phyloP scores from a whole-genome alignment of 257 asterid species.

The Solanum appendiculatum region DNA sequence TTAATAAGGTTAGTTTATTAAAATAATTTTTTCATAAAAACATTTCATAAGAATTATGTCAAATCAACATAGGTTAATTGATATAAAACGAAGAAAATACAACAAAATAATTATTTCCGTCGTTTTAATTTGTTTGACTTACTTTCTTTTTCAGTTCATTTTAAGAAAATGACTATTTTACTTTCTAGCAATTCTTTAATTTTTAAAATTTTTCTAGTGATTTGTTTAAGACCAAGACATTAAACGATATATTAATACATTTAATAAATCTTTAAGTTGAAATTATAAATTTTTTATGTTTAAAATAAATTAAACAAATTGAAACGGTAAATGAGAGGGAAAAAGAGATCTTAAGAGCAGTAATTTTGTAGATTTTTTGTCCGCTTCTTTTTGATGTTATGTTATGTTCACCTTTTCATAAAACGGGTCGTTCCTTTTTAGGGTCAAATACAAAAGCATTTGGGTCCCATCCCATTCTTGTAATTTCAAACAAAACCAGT shows the following conservation, averaged over 20 bases:
- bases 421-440: slow-evolving; percentile 45
- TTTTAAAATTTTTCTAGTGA: no score
- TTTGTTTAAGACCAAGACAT: no score
- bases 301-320: no score
- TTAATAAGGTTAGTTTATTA: not conserved
- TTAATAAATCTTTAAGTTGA: no score
- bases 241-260: no score
- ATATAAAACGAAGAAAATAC: not conserved
- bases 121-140: no score
- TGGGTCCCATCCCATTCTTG: slow-evolving; percentile 9
- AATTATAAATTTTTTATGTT: no score
- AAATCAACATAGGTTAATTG: not conserved
- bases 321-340: not conserved
- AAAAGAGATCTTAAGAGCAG: slow-evolving; percentile 1
- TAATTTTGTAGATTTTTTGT: slow-evolving; percentile 8
- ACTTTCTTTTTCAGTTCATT: no score
- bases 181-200: no score
- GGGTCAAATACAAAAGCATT: slow-evolving; percentile 5
- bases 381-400: slow-evolving; percentile 7
- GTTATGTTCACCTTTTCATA: slow-evolving; percentile 30
- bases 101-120: not conserved
- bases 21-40: not conserved
- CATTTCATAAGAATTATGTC: not conserved
- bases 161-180: no score
- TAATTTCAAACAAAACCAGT: slow-evolving; percentile 11